Evolutionary conservation across 495 filamentous ascomycete genomes (phyloP).

Genomic region (Clavariopsis aquatica): DNA sequence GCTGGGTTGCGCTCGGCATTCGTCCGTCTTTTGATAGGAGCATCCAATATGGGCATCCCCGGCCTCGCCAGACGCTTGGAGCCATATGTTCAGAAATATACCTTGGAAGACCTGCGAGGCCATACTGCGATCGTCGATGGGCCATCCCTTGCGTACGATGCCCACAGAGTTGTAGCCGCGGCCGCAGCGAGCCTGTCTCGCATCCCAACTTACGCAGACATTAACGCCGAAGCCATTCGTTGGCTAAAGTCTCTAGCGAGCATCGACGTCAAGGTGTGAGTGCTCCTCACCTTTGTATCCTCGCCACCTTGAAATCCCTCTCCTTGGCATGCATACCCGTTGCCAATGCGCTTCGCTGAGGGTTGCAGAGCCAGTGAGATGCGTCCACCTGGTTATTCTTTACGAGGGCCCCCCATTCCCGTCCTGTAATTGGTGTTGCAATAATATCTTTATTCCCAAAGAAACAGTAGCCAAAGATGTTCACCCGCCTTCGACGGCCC

Average conservation of each 20-base stretch:
- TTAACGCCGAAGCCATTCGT: constrained; percentile 24
- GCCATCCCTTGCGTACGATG: constrained; percentile 34
- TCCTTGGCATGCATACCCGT: constrained; percentile 18
- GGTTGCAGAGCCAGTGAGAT: constrained; percentile 8
- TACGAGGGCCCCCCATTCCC: background rate
- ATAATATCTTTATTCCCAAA: background rate
- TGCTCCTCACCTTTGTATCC: constrained; percentile 3
- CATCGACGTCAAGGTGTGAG: constrained; percentile 30
- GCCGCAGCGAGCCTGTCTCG: background rate
- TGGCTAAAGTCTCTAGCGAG: constrained; percentile 26
- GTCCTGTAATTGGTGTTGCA: constrained; percentile 19
- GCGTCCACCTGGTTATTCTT: constrained; percentile 12
- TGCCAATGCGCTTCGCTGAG: background rate
- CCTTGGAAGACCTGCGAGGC: constrained; percentile 5
- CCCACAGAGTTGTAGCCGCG: constrained; percentile 3
- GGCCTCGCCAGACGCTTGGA: constrained; percentile 21
- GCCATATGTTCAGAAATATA: constrained; percentile 28
- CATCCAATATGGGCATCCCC: constrained; percentile 31
- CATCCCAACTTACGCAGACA: constrained; percentile 21
- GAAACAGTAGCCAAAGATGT: constrained; percentile 1
- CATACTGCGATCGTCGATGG: constrained; percentile 29
- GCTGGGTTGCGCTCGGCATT: background rate
- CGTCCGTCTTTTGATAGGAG: background rate
- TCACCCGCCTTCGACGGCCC: constrained; percentile 11
- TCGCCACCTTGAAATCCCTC: background rate